Percentiles rank a stretch among this genome's conserved stretches.
phyloP scores from a whole-genome alignment of 2,329 filamentous ascomycete genomes.

The Fusarium nodosum region DNA sequence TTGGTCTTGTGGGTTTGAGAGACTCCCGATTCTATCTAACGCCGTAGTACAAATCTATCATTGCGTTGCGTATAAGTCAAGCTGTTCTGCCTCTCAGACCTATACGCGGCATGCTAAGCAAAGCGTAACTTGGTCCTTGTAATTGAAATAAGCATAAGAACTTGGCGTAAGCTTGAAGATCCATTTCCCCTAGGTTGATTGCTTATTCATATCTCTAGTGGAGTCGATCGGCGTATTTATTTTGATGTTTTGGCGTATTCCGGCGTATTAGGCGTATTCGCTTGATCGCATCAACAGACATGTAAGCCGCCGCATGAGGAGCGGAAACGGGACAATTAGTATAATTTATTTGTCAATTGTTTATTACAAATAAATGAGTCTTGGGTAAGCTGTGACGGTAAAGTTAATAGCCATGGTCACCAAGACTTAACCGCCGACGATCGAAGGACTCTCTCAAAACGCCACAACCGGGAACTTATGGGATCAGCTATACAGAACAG shows the following conservation, averaged over 20 bases:
- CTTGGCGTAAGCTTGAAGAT: conserved; percentile 3
- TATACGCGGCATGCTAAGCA: conserved; percentile 1
- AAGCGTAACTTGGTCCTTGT: conserved; percentile 1
- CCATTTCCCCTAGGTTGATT: too few relatives aligned
- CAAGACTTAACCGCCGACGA: too few relatives aligned
- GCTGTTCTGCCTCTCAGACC: conserved; percentile 1
- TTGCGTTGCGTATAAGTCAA: conserved; percentile 2
- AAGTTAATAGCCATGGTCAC: neutral
- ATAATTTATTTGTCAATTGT: rapidly evolving
- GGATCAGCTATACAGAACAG: neutral
- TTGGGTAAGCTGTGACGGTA: too few relatives aligned
- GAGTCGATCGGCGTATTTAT: conserved; percentile 1
- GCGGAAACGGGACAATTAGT: rapidly evolving
- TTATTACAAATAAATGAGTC: neutral
- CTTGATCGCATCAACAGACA: neutral
- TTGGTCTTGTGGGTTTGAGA: rapidly evolving
- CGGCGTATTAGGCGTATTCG: conserved; percentile 21
- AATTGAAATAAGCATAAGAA: conserved; percentile 1
- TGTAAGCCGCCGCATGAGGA: rapidly evolving
- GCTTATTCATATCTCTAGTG: neutral
- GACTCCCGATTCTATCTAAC: rapidly evolving
- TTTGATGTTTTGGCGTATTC: conserved; percentile 7
- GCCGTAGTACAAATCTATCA: too few relatives aligned
- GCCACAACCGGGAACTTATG: neutral
- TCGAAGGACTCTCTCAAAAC: neutral